Evolutionary conservation across 192 early-diverging fungal species (phyloP), one percentile per base, ranked within the genome.

Genomic region (Podila epicladia): DNA sequence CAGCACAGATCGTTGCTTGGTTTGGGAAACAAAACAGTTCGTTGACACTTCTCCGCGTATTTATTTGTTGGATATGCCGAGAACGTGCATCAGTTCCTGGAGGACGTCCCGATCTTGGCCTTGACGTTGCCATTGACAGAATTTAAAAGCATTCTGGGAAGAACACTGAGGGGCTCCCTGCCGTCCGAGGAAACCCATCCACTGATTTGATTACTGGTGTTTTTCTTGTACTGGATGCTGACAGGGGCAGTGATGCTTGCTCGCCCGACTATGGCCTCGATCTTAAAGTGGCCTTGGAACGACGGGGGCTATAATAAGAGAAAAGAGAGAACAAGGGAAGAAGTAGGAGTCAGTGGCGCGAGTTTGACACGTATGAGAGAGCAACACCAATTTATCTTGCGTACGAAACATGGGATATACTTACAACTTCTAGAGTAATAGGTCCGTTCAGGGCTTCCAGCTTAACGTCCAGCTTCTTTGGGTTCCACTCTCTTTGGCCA

Each of bases 181-280:
- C 67, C 64, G 8, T 64, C 55, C 31, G 26, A 28, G 0, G 74
- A 69, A 12, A 76, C 35, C 74, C 68, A 69, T 3, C 74, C 74
- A 17, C 50, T 24, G 2, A 17, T 2, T n/a, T 38, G 4, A 13
- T 35, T 51, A 0, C 59, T 17, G 17, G 32, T 64, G 8, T 28
- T n/a, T 2, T 26, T 12, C 26, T 28, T 62, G 58, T 73, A 73
- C 3, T 35, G 41, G 13, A 73, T 62, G 7, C 7, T 22, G 35
- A 61, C 72, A 4, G 29, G 13, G n/a, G 33, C 3, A 45, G 45
- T 24, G 62, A 26, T 64, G 41, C n/a, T 58, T 3, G 57, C n/a
- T 7, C 28, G 15, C 15, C 26, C 32, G 19, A 50, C 26, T 12
- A 19, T 26, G 5, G 15, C 12, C 9, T 50, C 20, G 15, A 35